A percentile compares a stretch with the other conserved stretches of the same genome.
These are phyloP conservation scores for Dothideomycetes sp. DNA, from an alignment of 2,329 filamentous ascomycete species.

Conservation along the genomic window DNA sequence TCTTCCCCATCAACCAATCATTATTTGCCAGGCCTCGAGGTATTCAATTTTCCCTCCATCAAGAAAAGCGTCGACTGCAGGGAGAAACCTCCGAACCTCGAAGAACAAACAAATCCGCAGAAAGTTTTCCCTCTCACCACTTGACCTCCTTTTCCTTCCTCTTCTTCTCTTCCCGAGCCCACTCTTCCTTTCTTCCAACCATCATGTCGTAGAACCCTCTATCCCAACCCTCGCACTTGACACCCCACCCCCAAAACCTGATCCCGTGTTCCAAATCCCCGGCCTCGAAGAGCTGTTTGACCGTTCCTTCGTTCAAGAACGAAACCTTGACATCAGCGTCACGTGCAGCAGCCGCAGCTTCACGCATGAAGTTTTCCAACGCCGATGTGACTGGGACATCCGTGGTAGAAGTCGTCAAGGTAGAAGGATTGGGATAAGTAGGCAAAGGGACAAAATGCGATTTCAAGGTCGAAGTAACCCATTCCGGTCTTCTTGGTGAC, in stretches of 20 bases:
- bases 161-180: neutral
- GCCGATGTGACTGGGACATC: too few relatives aligned
- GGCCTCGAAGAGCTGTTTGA: constrained; percentile 33
- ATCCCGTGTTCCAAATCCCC: constrained; percentile 33
- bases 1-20: too few relatives aligned
- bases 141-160: neutral
- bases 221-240: constrained; percentile 36
- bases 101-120: too few relatives aligned
- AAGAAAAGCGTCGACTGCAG: too few relatives aligned
- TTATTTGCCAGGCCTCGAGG: too few relatives aligned
- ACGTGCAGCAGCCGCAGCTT: too few relatives aligned
- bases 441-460: constrained; percentile 36
- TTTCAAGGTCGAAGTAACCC: constrained; percentile 34
- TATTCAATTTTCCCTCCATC: too few relatives aligned
- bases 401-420: neutral
- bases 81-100: too few relatives aligned
- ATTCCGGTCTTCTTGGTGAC: constrained; percentile 27
- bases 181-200: constrained; percentile 16
- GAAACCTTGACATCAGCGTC: constrained; percentile 28
- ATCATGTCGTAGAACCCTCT: constrained; percentile 34
- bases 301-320: constrained; percentile 28
- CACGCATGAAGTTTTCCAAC: too few relatives aligned
- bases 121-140: neutral
- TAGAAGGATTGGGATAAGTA: constrained; percentile 30
- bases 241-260: constrained; percentile 40